Conservation (phyloP, 176 grass and related monocot genomes). For the Luzula sylvatica region DNA sequence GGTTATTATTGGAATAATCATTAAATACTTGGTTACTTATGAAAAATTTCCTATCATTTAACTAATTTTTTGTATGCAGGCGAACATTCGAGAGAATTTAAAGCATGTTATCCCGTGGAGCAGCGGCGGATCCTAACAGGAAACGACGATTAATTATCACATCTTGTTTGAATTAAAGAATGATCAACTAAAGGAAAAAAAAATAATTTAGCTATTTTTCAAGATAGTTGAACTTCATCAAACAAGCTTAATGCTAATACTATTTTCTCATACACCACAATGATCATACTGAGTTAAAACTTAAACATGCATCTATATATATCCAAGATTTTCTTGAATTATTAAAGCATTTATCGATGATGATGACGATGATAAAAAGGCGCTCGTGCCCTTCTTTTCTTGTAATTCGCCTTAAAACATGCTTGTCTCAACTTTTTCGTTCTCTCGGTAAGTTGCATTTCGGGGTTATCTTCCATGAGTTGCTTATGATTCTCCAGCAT, state of each 20-base stretch:
- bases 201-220: not conserved
- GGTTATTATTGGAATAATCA: too few species aligned
- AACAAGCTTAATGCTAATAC: not conserved
- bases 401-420: conserved; percentile 83
- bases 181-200: not conserved
- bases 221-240: too few species aligned
- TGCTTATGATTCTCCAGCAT: conserved; percentile 33
- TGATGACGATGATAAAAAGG: not conserved
- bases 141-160: conserved; percentile 10
- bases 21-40: too few species aligned
- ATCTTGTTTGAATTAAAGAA: not conserved
- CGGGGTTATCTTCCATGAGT: conserved; percentile 61
- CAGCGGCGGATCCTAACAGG: too few species aligned
- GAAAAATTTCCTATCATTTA: too few species aligned
- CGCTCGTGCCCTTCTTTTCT: conserved; percentile 38
- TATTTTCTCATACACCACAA: not conserved
- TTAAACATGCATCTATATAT: not conserved
- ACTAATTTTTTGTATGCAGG: conserved; percentile 23
- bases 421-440: conserved; percentile 82
- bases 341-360: conserved; percentile 11
- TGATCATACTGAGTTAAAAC: too few species aligned
- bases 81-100: conserved; percentile 38
- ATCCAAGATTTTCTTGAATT: not conserved
- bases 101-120: conserved; percentile 60
- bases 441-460: conserved; percentile 43